Base-by-base conservation (phyloP, 2,329 filamentous ascomycete species). In the Allantophomopsis lycopodina region DNA sequence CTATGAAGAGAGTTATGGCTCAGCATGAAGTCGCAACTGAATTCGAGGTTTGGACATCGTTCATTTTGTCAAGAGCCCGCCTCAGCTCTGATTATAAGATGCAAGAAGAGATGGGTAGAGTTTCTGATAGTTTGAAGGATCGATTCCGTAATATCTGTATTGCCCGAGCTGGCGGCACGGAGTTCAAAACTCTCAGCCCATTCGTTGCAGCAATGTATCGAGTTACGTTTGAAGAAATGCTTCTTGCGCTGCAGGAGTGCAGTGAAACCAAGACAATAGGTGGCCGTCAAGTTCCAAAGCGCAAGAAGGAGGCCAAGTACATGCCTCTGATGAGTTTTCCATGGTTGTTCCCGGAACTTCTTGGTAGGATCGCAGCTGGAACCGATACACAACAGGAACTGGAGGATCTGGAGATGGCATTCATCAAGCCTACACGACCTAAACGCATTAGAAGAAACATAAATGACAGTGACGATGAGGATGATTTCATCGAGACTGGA, bases 261-360 rank as follows among this genome's bases (percentile, higher is more conserved):
- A 55, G 56, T 17, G 42, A 48, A 10, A 60, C 50, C 1, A 60
- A 58, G 44, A 50, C 57, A 2, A 58, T 58, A 6, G 65, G 56
- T 13, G 62, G 60, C 2, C 46, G 53, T 21, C 49, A 52, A n/a
- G 50, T 63, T 6, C 59, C 58, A 5, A 46, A 54, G 11, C 55
- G 59, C 16, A 55, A 53, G 15, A 60, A 61, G 52, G 60, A 58
- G 10, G 51, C 65, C 2, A 64, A 64, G 7, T 61, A 63, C 2
- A 80, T 87, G 68, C 89, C 91, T 0, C 64, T 96, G 7, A 91
- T 95, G 50, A 91, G 81, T 43, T 96, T 95, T 50, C 89, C 91
- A 0, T 98, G 91, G 91, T 64, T 96, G 2, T 94, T 96, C 46
- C 68, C 77, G 11, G 68, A 71, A 35, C 72, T 86, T 43, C 65